Conservation (phyloP, 2,329 filamentous ascomycete genomes). For the Capronia coronata region DNA sequence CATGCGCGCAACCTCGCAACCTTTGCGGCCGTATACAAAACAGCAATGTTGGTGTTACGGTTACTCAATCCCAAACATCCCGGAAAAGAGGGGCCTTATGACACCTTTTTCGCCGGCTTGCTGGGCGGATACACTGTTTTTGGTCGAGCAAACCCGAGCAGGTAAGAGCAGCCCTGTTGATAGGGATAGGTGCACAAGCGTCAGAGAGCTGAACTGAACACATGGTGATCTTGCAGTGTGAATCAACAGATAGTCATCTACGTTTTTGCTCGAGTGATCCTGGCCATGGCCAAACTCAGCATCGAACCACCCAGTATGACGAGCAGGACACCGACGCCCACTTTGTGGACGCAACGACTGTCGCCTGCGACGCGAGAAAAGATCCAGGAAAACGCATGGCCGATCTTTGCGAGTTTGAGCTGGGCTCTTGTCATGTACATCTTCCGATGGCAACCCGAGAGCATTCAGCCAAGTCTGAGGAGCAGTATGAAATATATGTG, state of each 20-base stretch:
- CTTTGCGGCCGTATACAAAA: slow-evolving; percentile 88
- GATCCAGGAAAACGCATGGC: slow-evolving; percentile 74
- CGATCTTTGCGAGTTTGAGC: slow-evolving; percentile 79
- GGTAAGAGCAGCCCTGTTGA: slow-evolving; percentile 13
- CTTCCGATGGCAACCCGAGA: slow-evolving; percentile 86
- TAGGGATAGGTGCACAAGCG: background rate
- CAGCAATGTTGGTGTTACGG: slow-evolving; percentile 67
- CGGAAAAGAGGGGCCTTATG: slow-evolving; percentile 62
- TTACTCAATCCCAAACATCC: slow-evolving; percentile 42
- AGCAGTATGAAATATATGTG: slow-evolving; percentile 99
- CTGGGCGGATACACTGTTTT: slow-evolving; percentile 91
- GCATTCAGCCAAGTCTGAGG: slow-evolving; percentile 81
- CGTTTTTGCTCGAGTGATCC: slow-evolving; percentile 83
- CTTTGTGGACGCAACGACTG: slow-evolving; percentile 30
- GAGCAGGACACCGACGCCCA: slow-evolving; percentile 24
- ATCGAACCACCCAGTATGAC: slow-evolving; percentile 54
- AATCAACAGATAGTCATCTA: slow-evolving; percentile 79
- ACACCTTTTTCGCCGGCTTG: slow-evolving; percentile 79
- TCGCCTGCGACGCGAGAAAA: slow-evolving; percentile 30
- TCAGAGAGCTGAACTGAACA: slow-evolving; percentile 33
- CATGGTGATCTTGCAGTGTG: slow-evolving; percentile 10
- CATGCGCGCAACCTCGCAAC: slow-evolving; percentile 88
- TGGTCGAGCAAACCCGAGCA: slow-evolving; percentile 66
- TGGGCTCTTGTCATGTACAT: slow-evolving; percentile 96
- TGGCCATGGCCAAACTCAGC: slow-evolving; percentile 75